Evolutionary conservation across 1,139 yeast genomes (phyloP), one percentile per base, ranked within the genome.

Genomic region (Saccharomyces pastorianus): DNA sequence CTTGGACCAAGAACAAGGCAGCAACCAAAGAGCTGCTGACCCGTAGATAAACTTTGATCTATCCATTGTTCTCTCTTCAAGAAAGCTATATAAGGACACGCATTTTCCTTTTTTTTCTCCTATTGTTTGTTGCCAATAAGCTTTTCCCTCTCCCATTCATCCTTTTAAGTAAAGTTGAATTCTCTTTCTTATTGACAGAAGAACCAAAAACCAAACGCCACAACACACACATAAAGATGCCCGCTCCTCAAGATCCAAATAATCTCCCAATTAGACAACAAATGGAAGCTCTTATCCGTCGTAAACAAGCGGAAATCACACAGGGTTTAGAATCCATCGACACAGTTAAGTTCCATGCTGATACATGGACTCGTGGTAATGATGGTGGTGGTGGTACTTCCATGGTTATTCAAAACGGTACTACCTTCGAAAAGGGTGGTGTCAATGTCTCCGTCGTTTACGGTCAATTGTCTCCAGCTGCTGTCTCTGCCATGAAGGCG

Each of bases 361-460:
- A 93, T 69, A 77, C 82, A 52, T 93, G 98, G 98, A 71, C 74
- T 31, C 80, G 98, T 65, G 95, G 90, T 54, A 86, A 88, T 61
- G 79, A 80, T 53, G 85, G 84, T 52, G 99, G 99, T 48, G 96
- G 96, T 55, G 99, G 99, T 53, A 81, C 83, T 59, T 83, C 96
- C 4, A 88, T 90, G 82, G 97, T 93, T 29, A 73, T 93, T 53
- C 95, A 88, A 66, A 83, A 88, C 60, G 98, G 99, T 56, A 77
- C 85, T 50, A 88, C 93, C 1, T 88, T 88, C 66, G 98, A 93
- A 69, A 91, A 93, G 69, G 99, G 95, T 44, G 99, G 98, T 58
- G 96, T 89, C 53, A 93, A 91, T 69, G 84, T 93, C 63, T 87
- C 96, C 13, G 84, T 90, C 49, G 96, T 93, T 51, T 84, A 87